Conservation (phyloP, 768 basidiomycete genomes). For the Tricholoma sp. region DNA sequence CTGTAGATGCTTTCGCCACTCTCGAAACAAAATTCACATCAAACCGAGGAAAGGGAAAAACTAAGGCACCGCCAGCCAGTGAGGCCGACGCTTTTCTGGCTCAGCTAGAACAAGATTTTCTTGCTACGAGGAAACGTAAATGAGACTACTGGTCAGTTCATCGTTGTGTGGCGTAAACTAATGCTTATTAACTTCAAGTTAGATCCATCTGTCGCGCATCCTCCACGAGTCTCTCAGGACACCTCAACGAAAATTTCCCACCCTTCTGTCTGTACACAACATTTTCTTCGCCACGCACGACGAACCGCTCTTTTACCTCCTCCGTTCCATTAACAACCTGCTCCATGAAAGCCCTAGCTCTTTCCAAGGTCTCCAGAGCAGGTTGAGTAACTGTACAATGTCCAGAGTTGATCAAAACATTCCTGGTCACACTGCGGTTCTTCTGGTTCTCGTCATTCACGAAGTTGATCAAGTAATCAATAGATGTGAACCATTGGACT, state of each 20-base stretch:
- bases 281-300: slow-evolving; percentile 29
- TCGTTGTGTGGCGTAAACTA: background rate
- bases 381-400: slow-evolving; percentile 41
- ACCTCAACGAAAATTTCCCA: slow-evolving; percentile 40
- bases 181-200: background rate
- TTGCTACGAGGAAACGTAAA: slow-evolving; percentile 25
- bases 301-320: slow-evolving; percentile 24
- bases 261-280: slow-evolving; percentile 41
- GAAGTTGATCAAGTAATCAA: slow-evolving; percentile 39
- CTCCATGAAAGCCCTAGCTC: slow-evolving; percentile 39
- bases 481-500: slow-evolving; percentile 39
- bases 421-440: slow-evolving; percentile 3
- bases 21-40: slow-evolving; percentile 33
- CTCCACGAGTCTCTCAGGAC: slow-evolving; percentile 42
- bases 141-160: background rate
- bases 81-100: slow-evolving; percentile 66
- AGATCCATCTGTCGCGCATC: slow-evolving; percentile 21
- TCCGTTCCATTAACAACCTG: slow-evolving; percentile 41
- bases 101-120: slow-evolving; percentile 58
- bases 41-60: slow-evolving; percentile 14
- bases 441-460: slow-evolving; percentile 24
- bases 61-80: slow-evolving; percentile 11
- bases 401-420: slow-evolving; percentile 43
- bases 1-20: slow-evolving; percentile 45
- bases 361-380: slow-evolving; percentile 40